Evolutionary conservation across 805 yeast species (phyloP).

Genomic region (Cyberlindnera euphorbiae): DNA sequence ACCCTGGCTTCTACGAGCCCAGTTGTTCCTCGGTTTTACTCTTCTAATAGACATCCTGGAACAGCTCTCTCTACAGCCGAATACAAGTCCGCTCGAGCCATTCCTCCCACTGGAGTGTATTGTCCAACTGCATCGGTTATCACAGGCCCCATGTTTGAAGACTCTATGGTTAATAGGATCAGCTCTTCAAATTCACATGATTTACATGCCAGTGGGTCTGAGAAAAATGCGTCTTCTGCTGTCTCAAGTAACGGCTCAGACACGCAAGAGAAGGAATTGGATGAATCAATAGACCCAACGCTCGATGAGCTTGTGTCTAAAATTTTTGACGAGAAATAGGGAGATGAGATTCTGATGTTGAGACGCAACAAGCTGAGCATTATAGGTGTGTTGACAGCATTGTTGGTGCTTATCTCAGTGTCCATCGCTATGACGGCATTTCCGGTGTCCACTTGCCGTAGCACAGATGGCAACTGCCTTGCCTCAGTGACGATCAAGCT

Average conservation of each 20-base stretch:
- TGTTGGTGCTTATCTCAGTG: conserved; percentile 1
- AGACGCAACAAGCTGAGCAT: not conserved
- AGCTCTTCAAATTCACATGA: not conserved
- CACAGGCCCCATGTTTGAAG: conserved; percentile 10
- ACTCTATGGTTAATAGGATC: conserved; percentile 4
- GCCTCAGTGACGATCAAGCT: conserved; percentile 42
- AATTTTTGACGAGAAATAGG: conserved; percentile 6
- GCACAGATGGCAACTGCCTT: conserved; percentile 28
- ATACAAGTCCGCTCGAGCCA: conserved; percentile 2
- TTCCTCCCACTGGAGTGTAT: conserved; percentile 1
- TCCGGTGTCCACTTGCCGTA: conserved; percentile 31
- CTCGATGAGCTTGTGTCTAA: no score
- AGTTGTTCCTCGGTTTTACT: no score
- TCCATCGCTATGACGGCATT: conserved; percentile 7
- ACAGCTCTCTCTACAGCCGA: not conserved
- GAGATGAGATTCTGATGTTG: not conserved
- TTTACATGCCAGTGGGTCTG: not conserved
- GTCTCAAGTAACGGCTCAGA: no score
- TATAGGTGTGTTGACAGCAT: not conserved
- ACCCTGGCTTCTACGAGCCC: no score
- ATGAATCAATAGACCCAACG: no score
- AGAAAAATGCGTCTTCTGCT: not conserved
- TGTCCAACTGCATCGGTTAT: not conserved
- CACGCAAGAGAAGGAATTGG: no score
- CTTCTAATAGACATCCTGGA: not conserved